A percentile compares a stretch with the other conserved stretches of the same genome.
phyloP scores from a whole-genome alignment of 805 yeast genomes.

The Candida nanaspora region DNA sequence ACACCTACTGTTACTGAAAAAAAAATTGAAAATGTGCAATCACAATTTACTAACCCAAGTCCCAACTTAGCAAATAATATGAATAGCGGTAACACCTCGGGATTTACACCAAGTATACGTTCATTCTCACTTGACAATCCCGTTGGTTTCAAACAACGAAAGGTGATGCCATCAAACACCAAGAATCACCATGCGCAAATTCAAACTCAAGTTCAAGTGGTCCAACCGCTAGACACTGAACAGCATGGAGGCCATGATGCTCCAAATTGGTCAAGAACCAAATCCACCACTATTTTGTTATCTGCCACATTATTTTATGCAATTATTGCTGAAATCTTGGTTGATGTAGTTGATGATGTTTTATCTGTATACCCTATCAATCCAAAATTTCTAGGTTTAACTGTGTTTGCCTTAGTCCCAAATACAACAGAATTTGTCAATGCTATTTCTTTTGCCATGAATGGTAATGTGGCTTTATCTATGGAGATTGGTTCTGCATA shows the following conservation, averaged over 20 bases:
- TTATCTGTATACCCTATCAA: constrained; percentile 70
- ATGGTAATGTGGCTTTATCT: constrained; percentile 92
- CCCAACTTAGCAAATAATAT: constrained; percentile 7
- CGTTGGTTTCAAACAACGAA: background rate
- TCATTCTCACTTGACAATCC: background rate
- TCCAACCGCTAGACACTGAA: constrained; percentile 6
- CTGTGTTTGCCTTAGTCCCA: constrained; percentile 93
- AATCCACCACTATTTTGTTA: constrained; percentile 74
- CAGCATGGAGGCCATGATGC: constrained; percentile 81
- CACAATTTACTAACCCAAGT: background rate
- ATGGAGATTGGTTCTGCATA: constrained; percentile 99
- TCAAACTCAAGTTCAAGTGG: background rate
- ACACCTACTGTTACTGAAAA: constrained; percentile 43
- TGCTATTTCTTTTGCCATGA: constrained; percentile 93
- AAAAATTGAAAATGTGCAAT: constrained; percentile 6
- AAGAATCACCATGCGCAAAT: background rate
- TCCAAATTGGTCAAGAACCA: constrained; percentile 90
- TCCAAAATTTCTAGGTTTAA: constrained; percentile 87
- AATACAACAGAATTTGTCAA: constrained; percentile 95
- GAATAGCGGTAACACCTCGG: constrained; percentile 4
- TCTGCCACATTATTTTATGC: constrained; percentile 87
- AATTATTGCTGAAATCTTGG: constrained; percentile 87
- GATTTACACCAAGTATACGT: constrained; percentile 1
- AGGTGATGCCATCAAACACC: no score
- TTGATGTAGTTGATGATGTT: constrained; percentile 87